A percentile compares a stretch with the other conserved stretches of the same genome.
Evolutionary conservation across 331 rosid species (phyloP).

Genomic region (Cydonia oblonga): DNA sequence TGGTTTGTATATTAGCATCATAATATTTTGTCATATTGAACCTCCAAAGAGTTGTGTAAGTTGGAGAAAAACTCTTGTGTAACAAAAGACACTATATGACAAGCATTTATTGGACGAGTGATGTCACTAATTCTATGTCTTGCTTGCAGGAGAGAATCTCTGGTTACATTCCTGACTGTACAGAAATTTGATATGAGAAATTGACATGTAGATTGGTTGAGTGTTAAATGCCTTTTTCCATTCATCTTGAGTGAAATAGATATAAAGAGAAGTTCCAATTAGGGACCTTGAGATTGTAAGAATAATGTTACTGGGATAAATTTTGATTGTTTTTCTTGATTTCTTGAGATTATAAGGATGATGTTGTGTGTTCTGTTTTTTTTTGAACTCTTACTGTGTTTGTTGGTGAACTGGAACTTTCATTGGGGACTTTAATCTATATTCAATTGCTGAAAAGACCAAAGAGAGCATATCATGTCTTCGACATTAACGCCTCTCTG

Average conservation of each 20-base stretch:
- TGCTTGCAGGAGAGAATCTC: neutral
- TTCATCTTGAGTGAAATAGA: conserved; percentile 2
- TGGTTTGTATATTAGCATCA: conserved; percentile 36
- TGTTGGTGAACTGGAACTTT: no score
- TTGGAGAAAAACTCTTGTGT: neutral
- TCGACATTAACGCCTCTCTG: no score
- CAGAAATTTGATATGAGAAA: conserved; percentile 23
- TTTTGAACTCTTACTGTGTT: neutral
- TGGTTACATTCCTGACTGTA: conserved; percentile 17
- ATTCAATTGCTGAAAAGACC: no score
- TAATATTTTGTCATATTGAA: conserved; percentile 3
- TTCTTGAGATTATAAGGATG: neutral
- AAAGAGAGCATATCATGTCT: no score
- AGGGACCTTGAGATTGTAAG: conserved; percentile 6
- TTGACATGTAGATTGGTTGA: conserved; percentile 16
- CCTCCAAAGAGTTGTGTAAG: conserved; percentile 4
- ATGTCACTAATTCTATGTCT: neutral
- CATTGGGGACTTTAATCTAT: no score
- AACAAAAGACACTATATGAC: neutral
- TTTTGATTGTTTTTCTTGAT: conserved; percentile 12
- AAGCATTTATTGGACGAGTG: neutral
- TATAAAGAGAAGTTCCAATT: conserved; percentile 13
- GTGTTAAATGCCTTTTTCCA: conserved; percentile 10
- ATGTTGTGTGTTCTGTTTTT: neutral
- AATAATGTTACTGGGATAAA: no score